A percentile compares a stretch with the other conserved stretches of the same genome.
Conservation (phyloP, 352 stramenopile species). For the Phytophthora europaea region DNA sequence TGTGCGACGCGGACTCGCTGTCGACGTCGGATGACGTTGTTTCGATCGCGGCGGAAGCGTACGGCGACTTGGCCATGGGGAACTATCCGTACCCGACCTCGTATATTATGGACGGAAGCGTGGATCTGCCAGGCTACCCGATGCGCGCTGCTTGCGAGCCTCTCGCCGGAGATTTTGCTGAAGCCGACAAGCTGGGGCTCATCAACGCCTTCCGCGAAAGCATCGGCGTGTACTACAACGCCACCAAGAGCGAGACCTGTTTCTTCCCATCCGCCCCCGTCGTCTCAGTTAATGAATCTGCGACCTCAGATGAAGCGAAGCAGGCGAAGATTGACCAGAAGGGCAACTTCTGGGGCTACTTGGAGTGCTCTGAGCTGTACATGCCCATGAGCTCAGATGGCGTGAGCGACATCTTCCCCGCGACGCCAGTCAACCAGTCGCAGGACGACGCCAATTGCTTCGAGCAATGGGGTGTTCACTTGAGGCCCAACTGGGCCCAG, state of each 20-base stretch:
- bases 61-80: slow-evolving; percentile 49
- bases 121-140: slow-evolving; percentile 47
- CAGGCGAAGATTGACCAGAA: slow-evolving; percentile 43
- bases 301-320: slow-evolving; percentile 36
- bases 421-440: slow-evolving; percentile 29
- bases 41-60: slow-evolving; percentile 24
- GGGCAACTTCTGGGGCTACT: slow-evolving; percentile 58
- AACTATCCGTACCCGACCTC: slow-evolving; percentile 64
- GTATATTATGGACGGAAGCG: slow-evolving; percentile 60
- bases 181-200: slow-evolving; percentile 27
- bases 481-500: slow-evolving; percentile 56
- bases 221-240: slow-evolving; percentile 63
- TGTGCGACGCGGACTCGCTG: slow-evolving; percentile 41
- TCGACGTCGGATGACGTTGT: slow-evolving; percentile 39
- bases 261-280: slow-evolving; percentile 30
- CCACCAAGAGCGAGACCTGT: slow-evolving; percentile 42
- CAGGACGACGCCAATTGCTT: slow-evolving; percentile 48
- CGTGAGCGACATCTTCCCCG: slow-evolving; percentile 51
- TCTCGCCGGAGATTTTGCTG: slow-evolving; percentile 38
- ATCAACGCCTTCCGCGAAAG: slow-evolving; percentile 47
- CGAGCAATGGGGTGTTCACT: slow-evolving; percentile 50
- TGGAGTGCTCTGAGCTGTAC: slow-evolving; percentile 63
- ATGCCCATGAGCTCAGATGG: slow-evolving; percentile 56
- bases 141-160: slow-evolving; percentile 48
- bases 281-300: not conserved